A percentile compares a stretch with the other conserved stretches of the same genome.
Conservation (phyloP, 495 filamentous ascomycete species). For the Aspergillus heteromorphus region DNA sequence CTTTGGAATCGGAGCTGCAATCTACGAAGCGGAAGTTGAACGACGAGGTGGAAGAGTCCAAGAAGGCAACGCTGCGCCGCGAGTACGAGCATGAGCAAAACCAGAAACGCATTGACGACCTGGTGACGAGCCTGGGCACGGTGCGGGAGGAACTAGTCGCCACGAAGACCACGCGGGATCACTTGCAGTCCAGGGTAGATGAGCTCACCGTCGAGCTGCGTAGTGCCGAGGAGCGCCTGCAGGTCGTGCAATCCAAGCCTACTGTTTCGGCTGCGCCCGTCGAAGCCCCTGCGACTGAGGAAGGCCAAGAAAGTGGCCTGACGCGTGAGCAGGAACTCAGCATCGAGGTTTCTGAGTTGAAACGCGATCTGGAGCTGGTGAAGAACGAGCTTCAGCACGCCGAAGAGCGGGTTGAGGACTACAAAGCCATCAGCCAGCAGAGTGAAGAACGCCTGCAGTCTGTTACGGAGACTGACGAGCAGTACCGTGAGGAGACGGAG, state of each 20-base stretch:
- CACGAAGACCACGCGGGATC: slow-evolving; percentile 78
- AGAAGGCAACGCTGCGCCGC: slow-evolving; percentile 70
- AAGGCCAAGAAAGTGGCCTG: slow-evolving; percentile 48
- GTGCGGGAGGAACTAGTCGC: slow-evolving; percentile 78
- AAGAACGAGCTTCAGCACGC: slow-evolving; percentile 72
- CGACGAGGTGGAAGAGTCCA: slow-evolving; percentile 75
- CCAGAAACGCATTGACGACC: slow-evolving; percentile 84
- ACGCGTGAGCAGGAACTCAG: slow-evolving; percentile 79
- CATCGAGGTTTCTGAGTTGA: slow-evolving; percentile 76
- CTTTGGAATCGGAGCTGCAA: slow-evolving; percentile 69
- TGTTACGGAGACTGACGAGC: slow-evolving; percentile 74
- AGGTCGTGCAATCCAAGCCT: slow-evolving; percentile 68
- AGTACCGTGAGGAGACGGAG: slow-evolving; percentile 82
- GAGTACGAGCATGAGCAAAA: slow-evolving; percentile 83
- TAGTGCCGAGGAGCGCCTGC: slow-evolving; percentile 78
- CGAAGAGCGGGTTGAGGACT: slow-evolving; percentile 75
- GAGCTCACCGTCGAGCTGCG: slow-evolving; percentile 83
- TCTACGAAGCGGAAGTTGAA: slow-evolving; percentile 77
- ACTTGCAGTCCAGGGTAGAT: slow-evolving; percentile 79
- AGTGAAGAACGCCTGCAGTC: slow-evolving; percentile 84
- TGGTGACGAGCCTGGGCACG: slow-evolving; percentile 69
- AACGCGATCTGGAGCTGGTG: slow-evolving; percentile 70
- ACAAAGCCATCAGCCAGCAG: slow-evolving; percentile 79
- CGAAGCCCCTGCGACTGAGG: slow-evolving; percentile 26
- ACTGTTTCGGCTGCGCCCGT: slow-evolving; percentile 46